Base-by-base conservation (phyloP, 1,284 basidiomycete genomes). In the Irpex sp. region DNA sequence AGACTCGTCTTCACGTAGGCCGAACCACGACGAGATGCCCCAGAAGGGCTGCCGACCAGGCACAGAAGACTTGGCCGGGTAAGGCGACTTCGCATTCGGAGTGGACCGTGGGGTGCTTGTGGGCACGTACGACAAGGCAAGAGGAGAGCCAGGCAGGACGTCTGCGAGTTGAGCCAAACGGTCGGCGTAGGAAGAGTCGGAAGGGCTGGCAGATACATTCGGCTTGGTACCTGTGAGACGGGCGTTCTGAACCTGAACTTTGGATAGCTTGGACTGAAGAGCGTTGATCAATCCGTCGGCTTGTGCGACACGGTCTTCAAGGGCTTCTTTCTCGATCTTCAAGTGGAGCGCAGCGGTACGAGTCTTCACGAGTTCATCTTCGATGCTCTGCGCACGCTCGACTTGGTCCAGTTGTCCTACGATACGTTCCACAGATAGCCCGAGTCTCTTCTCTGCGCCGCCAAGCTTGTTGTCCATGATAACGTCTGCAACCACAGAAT, bases 371-470 rank as follows among this genome's bases (percentile, higher is more conserved):
- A 91, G 85, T 63, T 97, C 93, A n/a, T 86, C 82, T 71, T 94
- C 87, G 15, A 90, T 84, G 31, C 80, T 76, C 70, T 94, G 89
- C 66, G 91, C 83, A 49, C 91, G 85, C 68, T 98, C 95, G 36
- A 94, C 89, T 71, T 98, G 95, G 65, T 94, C 94, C 73, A 98
- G 93, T 70, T 93, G 91, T 4, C 92, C 88, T 57, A 98, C 90
- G 63, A 98, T 85, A 56, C 90, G 86, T 68, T 94, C 89, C 17
- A 99, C 95, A 2, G 94, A 95, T 62, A 93, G 88, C 0, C 95
- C 96, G 67, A 98, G 83, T 21, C 95, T 86, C 58, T 90, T 86
- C 64, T 94, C 92, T 33, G 95, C 92, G 37, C 93, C 92, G 31
- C 84, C 86, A 55, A 95, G 84, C 69, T 93, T 93, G 75, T 94